These are phyloP conservation scores for Dendrobium nobile DNA, from an alignment of 106 monocot species.

Conservation along the genomic window DNA sequence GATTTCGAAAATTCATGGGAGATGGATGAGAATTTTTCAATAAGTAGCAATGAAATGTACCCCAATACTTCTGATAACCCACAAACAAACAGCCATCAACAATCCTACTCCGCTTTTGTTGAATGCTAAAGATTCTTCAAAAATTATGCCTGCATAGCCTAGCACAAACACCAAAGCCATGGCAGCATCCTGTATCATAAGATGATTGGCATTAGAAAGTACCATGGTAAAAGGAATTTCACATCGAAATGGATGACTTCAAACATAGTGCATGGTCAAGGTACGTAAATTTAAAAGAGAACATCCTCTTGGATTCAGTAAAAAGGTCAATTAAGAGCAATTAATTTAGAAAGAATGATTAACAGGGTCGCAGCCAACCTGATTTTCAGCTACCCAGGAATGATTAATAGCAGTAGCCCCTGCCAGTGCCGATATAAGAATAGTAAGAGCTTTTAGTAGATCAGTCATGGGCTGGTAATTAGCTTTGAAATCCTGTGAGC, in stretches of 20 bases:
- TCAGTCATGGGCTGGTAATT: conserved; percentile 90
- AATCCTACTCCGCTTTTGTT: conserved; percentile 99
- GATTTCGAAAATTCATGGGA: neutral
- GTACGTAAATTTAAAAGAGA: too few relatives aligned
- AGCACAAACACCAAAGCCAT: conserved; percentile 81
- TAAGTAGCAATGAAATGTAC: conserved; percentile 9
- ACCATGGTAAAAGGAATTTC: neutral
- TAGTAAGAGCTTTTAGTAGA: conserved; percentile 73
- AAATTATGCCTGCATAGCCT: conserved; percentile 93
- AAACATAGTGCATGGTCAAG: neutral
- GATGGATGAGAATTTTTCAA: neutral
- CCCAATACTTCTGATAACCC: conserved; percentile 98
- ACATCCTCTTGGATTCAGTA: neutral
- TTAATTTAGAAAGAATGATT: neutral
- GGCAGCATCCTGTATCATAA: conserved; percentile 72
- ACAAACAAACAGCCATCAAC: conserved; percentile 91
- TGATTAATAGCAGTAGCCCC: conserved; percentile 92
- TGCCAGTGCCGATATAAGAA: conserved; percentile 55
- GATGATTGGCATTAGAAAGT: neutral
- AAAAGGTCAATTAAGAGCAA: neutral
- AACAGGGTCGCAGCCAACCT: conserved; percentile 32
- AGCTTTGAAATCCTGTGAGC: conserved; percentile 84
- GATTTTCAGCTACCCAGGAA: conserved; percentile 96
- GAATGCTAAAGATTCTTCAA: conserved; percentile 96
- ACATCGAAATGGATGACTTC: neutral